phyloP scores from a whole-genome alignment of 2,329 filamentous ascomycete genomes.

The Alternaria novae-zelandiae region DNA sequence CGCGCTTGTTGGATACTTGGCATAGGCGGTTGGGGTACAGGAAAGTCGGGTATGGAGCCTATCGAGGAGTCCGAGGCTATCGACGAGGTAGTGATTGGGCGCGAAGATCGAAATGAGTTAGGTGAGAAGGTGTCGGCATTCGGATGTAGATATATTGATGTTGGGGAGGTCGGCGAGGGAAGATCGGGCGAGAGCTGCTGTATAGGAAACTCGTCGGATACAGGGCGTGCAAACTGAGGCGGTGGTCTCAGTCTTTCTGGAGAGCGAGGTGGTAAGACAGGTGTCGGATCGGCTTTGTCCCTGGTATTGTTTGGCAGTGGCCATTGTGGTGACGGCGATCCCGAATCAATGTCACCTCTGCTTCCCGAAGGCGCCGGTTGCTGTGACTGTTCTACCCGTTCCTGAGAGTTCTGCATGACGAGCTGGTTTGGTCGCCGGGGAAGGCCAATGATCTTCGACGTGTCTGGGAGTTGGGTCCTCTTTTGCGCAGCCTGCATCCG shows the following conservation, averaged over 20 bases:
- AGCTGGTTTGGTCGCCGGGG: conserved; percentile 45
- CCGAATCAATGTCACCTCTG: conserved; percentile 18
- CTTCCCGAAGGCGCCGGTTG: conserved; percentile 22
- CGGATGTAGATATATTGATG: conserved; percentile 30
- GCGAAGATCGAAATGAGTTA: conserved; percentile 33
- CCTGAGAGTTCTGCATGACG: conserved; percentile 33
- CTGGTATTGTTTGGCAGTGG: conserved; percentile 50
- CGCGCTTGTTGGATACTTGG: conserved; percentile 44
- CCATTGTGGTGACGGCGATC: conserved; percentile 54
- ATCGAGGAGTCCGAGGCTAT: conserved; percentile 50
- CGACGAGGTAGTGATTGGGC: conserved; percentile 48
- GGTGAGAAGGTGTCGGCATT: conserved; percentile 46
- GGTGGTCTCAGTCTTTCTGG: conserved; percentile 49
- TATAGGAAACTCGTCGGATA: conserved; percentile 42
- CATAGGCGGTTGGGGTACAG: conserved; percentile 45
- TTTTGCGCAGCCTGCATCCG: conserved; percentile 38
- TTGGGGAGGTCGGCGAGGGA: conserved; percentile 24
- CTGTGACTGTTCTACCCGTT: conserved; percentile 17
- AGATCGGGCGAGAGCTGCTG: conserved; percentile 37
- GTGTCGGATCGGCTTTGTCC: conserved; percentile 33
- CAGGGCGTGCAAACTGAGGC: conserved; percentile 51
- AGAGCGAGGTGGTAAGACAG: conserved; percentile 26
- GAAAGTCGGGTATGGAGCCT: conserved; percentile 52
- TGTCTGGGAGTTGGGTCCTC: conserved; percentile 39
- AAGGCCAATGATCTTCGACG: conserved; percentile 44